phyloP scores from a whole-genome alignment of 164 flowering plant species.

The Stephania cephalantha region DNA sequence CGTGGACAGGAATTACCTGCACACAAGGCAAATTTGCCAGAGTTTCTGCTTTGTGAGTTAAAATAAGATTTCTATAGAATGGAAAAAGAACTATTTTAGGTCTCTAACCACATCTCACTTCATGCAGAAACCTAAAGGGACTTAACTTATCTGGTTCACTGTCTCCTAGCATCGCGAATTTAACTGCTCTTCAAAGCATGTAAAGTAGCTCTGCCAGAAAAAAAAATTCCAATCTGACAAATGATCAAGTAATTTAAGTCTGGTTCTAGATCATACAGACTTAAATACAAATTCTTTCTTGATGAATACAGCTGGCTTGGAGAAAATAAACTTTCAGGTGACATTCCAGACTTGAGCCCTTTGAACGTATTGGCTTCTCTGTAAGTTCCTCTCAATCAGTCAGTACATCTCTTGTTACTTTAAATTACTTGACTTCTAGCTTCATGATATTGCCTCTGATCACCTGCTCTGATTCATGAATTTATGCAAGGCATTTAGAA shows the following conservation, averaged over 20 bases:
- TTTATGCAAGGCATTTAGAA: slow-evolving; percentile 63
- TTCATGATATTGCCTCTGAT: background rate
- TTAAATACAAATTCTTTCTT: background rate
- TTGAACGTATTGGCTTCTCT: slow-evolving; percentile 40
- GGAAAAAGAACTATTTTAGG: background rate
- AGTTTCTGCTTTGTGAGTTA: slow-evolving; percentile 61
- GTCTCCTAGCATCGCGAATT: slow-evolving; percentile 40
- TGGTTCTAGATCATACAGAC: background rate
- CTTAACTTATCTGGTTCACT: slow-evolving; percentile 49
- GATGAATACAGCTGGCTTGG: slow-evolving; percentile 46
- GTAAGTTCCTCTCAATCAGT: slow-evolving; percentile 31
- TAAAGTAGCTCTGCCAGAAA: slow-evolving; percentile 31
- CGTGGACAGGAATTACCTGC: slow-evolving; percentile 87
- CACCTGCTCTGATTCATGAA: background rate
- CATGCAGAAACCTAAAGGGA: slow-evolving; percentile 52
- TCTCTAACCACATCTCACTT: background rate
- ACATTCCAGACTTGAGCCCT: slow-evolving; percentile 49
- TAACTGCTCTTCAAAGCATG: slow-evolving; percentile 60
- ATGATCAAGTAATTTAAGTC: background rate
- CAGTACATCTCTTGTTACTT: background rate
- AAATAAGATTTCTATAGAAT: background rate
- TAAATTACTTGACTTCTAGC: background rate
- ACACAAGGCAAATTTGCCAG: slow-evolving; percentile 30
- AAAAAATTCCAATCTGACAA: background rate
- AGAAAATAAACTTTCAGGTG: slow-evolving; percentile 51